Percentiles rank a stretch among this genome's conserved stretches.
phyloP scores from a whole-genome alignment of 148 eudicot species.

The Pouteria glomerata region DNA sequence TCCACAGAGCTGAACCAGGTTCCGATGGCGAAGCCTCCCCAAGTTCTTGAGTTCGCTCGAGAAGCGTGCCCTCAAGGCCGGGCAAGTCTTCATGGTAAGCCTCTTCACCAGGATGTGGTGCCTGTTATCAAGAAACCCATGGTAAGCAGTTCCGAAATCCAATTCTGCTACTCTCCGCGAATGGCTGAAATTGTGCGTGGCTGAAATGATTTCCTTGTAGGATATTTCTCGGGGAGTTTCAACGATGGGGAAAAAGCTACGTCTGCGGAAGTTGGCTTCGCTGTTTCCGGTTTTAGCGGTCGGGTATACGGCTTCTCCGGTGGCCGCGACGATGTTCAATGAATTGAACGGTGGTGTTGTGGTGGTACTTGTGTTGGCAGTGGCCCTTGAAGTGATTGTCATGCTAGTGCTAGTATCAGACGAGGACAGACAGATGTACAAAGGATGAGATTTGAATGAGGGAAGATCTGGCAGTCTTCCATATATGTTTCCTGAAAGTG shows the following conservation, averaged over 20 bases:
- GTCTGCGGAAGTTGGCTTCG: conserved; percentile 4
- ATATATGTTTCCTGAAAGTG: conserved; percentile 46
- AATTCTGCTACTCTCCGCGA: conserved; percentile 62
- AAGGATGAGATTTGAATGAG: conserved; percentile 59
- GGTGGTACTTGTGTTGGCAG: conserved; percentile 14
- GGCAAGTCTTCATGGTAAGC: conserved; percentile 81
- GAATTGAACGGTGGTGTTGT: conserved; percentile 19
- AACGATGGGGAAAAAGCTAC: conserved; percentile 42
- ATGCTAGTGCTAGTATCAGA: conserved; percentile 40
- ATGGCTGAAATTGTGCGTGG: conserved; percentile 77
- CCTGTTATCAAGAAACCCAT: conserved; percentile 52
- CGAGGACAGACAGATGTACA: conserved; percentile 60
- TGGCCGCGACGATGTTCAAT: conserved; percentile 51
- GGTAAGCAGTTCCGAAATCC: conserved; percentile 91
- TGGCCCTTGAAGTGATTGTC: too few relatives aligned
- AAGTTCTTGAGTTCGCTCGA: conserved; percentile 66
- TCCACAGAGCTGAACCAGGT: conserved; percentile 84
- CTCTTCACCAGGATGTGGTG: conserved; percentile 67
- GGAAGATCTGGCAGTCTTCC: conserved; percentile 73
- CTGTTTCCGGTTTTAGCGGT: conserved; percentile 42
- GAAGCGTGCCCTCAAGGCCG: conserved; percentile 69
- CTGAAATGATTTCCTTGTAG: conserved; percentile 61
- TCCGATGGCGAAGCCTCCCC: conserved; percentile 85
- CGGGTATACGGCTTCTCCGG: conserved; percentile 51
- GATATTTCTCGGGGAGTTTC: conserved; percentile 75